These are phyloP conservation scores for Gynostemma pentaphyllum DNA, from an alignment of 306 rosid genomes.

Conservation along the genomic window DNA sequence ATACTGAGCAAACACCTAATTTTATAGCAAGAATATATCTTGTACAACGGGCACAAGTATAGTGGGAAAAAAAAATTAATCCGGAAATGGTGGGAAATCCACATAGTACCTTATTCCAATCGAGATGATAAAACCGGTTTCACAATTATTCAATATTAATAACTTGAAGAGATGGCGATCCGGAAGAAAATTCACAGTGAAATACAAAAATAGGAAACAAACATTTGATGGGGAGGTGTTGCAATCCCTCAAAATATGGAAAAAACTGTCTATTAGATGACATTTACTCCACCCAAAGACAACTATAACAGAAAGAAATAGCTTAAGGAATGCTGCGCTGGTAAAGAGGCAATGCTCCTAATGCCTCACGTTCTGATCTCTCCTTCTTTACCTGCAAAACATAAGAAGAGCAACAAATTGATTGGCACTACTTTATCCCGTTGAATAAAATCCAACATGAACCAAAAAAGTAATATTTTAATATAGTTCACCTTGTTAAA, in stretches of 20 bases:
- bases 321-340: constrained; percentile 80
- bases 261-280: constrained; percentile 9
- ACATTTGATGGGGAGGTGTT: constrained; percentile 2
- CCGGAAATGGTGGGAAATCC: not conserved
- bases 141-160: not conserved
- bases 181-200: not conserved
- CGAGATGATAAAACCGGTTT: not conserved
- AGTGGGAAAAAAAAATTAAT: not conserved
- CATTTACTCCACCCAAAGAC: constrained; percentile 20
- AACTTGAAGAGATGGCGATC: not conserved
- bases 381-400: constrained; percentile 79
- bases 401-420: not conserved
- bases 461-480: not conserved
- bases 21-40: not conserved
- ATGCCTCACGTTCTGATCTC: constrained; percentile 72
- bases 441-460: not conserved
- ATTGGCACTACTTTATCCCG: not conserved
- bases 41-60: not conserved
- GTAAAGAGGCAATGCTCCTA: constrained; percentile 90
- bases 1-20: not conserved
- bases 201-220: constrained; percentile 4
- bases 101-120: not conserved
- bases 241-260: constrained; percentile 23
- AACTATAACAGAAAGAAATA: constrained; percentile 17
- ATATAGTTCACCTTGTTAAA: not conserved